Conservation (phyloP, 2,329 filamentous ascomycete genomes). For the Claviceps monticola region DNA sequence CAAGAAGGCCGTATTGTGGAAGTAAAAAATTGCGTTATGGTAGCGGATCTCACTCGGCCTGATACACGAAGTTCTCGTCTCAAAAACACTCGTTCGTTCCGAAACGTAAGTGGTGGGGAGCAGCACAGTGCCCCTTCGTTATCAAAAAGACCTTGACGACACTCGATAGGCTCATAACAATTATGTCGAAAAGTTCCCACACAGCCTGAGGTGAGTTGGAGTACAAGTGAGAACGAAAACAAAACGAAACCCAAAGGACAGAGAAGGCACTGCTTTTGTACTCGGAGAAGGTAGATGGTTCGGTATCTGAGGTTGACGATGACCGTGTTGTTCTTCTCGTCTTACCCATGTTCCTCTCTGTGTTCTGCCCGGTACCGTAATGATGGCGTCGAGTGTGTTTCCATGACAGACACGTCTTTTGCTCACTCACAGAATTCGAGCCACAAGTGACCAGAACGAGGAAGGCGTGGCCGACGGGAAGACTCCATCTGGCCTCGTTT, state of each 20-base stretch:
- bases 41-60: not conserved
- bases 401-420: not conserved
- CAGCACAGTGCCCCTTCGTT: not conserved
- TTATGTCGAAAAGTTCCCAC: not conserved
- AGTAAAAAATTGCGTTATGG: not conserved
- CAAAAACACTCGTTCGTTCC: not conserved
- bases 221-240: too few species aligned
- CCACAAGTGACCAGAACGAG: not conserved
- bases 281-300: not conserved
- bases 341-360: not conserved
- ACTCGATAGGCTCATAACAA: not conserved
- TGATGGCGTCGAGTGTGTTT: not conserved
- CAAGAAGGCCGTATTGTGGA: not conserved
- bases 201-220: not conserved
- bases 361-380: not conserved
- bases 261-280: not conserved
- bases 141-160: not conserved
- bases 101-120: not conserved
- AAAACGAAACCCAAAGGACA: not conserved
- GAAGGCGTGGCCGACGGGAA: not conserved
- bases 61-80: not conserved
- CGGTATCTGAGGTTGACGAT: not conserved
- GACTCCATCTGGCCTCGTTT: too few species aligned
- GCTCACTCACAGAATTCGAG: not conserved
- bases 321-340: not conserved